Base-by-base conservation (phyloP, 1,284 basidiomycete genomes). In the Cystobasidium pallidum region DNA sequence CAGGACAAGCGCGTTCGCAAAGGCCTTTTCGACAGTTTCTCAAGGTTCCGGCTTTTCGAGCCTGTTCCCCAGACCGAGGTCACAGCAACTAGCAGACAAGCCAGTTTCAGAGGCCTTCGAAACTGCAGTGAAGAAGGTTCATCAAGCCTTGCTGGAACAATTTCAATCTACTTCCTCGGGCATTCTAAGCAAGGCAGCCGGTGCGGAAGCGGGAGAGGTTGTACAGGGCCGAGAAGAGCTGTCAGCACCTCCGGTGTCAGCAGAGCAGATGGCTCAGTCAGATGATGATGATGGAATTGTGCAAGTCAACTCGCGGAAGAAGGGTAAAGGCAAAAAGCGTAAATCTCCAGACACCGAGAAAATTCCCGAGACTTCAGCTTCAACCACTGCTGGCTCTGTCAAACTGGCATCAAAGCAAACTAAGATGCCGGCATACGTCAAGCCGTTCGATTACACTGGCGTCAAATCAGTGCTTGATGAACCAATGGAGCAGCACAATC, bases 401-500 rank as follows among this genome's bases (percentile, higher is more conserved):
- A 26, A 51, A 4, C 24, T 24, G 67, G 41, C 75, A 74, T 63
- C 64, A 51, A 19, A 77, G 75, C 73, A 75, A 74, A 51, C 52
- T 34, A 30, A 41, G 34, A 73, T 68, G 61, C 51, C 74, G 75
- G 74, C 52, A 72, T 80, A 81, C 32, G 81, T 83, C 52, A 85
- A 85, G 57, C 83, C 83, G 45, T 94, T 93, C 79, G 91, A 93
- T 81, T 94, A 93, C 79, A 81, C 85, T 2, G 81, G 84, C 3
- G 87, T 86, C 49, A 86, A 89, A 11, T 92, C 92, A 79, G 86
- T 94, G 68, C 82, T 95, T 74, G 93, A 95, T 78, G 78, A 80
- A 39, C 79, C 80, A 32, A 74, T 72, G 45, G 70, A 68, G 21
- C 71, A 74, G 11, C 61, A 59, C 8, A 34, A 45, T 17, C 65